phyloP scores from a whole-genome alignment of 2,329 filamentous ascomycete species.

The Microascus cirrosus region DNA sequence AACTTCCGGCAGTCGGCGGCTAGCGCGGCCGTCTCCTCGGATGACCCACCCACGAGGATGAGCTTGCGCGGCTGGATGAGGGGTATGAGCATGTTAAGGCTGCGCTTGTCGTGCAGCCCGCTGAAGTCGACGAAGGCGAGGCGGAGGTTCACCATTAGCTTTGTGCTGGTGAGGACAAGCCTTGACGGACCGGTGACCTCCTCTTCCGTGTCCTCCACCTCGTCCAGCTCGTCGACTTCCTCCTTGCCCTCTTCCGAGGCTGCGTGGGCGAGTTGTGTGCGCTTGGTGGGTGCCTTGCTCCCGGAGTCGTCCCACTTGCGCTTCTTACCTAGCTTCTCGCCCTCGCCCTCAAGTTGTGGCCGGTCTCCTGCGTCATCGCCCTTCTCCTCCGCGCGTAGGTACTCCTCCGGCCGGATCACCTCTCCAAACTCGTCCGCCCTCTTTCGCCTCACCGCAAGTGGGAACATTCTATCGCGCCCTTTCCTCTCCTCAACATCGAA shows the following conservation, averaged over 20 bases:
- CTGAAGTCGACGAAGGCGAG: constrained; percentile 87
- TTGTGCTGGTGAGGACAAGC: constrained; percentile 52
- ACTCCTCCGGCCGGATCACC: constrained; percentile 86
- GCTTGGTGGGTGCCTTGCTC: constrained; percentile 40
- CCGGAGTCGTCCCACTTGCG: constrained; percentile 74
- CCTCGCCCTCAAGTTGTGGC: constrained; percentile 34
- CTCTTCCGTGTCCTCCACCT: constrained; percentile 40
- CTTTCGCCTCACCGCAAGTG: constrained; percentile 67
- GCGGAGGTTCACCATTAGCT: constrained; percentile 57
- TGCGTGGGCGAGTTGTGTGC: constrained; percentile 35
- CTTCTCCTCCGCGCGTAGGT: constrained; percentile 81
- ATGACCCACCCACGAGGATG: constrained; percentile 75
- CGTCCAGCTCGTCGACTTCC: constrained; percentile 45
- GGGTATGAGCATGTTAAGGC: constrained; percentile 87
- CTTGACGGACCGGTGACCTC: constrained; percentile 61
- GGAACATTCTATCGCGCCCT: constrained; percentile 86
- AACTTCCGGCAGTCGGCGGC: constrained; percentile 71
- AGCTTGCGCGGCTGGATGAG: constrained; percentile 90
- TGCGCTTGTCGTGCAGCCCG: constrained; percentile 86
- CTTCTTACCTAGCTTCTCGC: constrained; percentile 74
- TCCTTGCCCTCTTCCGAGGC: constrained; percentile 27
- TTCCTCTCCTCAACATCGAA: constrained; percentile 87
- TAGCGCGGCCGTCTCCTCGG: constrained; percentile 66
- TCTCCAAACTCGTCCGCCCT: constrained; percentile 89
- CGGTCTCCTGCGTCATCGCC: constrained; percentile 35